Evolutionary conservation across 2,329 filamentous ascomycete species (phyloP).

Genomic region (Colletotrichum sp.): DNA sequence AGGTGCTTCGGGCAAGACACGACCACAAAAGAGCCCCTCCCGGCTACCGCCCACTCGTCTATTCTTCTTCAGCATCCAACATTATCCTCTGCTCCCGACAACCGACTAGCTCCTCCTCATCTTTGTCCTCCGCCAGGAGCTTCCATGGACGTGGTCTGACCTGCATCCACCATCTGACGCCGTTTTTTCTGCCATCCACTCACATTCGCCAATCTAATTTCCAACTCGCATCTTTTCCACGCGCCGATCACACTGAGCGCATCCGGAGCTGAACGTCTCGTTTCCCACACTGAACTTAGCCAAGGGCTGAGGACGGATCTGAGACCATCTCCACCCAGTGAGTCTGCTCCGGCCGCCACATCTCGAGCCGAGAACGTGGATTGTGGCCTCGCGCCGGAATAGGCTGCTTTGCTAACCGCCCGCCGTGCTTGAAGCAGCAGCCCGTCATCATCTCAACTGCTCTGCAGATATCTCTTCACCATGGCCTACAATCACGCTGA

Average conservation of each 20-base stretch:
- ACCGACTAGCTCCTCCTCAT: background rate
- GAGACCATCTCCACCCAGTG: constrained; percentile 16
- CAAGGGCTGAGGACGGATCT: constrained; percentile 13
- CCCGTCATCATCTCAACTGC: background rate
- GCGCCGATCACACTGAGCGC: constrained; percentile 8
- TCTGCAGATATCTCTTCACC: background rate
- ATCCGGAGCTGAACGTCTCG: constrained; percentile 4
- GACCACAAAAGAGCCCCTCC: constrained; percentile 3
- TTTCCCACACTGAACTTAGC: background rate
- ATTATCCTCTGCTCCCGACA: background rate
- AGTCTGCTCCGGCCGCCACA: constrained; percentile 15
- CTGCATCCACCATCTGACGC: constrained; percentile 1
- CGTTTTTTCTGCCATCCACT: background rate
- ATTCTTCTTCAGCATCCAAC: background rate
- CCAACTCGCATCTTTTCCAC: background rate
- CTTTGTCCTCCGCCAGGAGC: background rate
- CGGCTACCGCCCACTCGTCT: background rate
- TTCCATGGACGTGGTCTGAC: constrained; percentile 12
- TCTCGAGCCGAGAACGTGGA: constrained; percentile 19
- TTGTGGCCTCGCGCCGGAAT: constrained; percentile 7
- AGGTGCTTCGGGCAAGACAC: background rate
- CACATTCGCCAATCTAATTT: background rate
- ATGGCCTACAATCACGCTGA: constrained; percentile 37
- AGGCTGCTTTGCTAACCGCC: constrained; percentile 11
- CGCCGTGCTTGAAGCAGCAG: background rate